Evolutionary conservation across 2,329 filamentous ascomycete species (phyloP).

Genomic region (Nemania serpens): DNA sequence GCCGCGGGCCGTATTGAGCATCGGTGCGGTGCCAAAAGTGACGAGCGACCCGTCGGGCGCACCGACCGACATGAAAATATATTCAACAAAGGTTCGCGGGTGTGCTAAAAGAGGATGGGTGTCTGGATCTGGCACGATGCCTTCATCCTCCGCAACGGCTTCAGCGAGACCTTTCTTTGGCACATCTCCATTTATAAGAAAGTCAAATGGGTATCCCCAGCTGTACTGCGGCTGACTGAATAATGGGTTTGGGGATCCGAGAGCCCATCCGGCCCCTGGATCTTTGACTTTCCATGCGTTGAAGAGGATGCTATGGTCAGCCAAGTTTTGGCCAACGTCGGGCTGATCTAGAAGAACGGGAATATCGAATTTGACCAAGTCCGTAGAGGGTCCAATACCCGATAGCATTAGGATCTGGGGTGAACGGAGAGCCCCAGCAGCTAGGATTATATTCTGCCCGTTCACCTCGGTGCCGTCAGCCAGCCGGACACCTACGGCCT

Average conservation of each 20-base stretch:
- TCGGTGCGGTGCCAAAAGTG: conserved; percentile 26
- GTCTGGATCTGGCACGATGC: conserved; percentile 37
- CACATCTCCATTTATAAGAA: conserved; percentile 41
- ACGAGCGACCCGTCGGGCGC: conserved; percentile 22
- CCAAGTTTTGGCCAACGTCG: background rate
- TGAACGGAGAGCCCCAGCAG: conserved; percentile 9
- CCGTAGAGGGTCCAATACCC: background rate
- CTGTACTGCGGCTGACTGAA: conserved; percentile 44
- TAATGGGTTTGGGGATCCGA: conserved; percentile 43
- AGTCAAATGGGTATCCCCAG: conserved; percentile 45
- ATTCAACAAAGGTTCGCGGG: conserved; percentile 23
- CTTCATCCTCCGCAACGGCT: conserved; percentile 44
- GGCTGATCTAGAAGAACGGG: conserved; percentile 4
- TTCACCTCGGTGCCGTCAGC: background rate
- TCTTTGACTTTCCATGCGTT: conserved; percentile 7
- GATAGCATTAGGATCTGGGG: conserved; percentile 15
- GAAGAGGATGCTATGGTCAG: background rate
- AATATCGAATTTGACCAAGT: background rate
- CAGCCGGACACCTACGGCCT: background rate
- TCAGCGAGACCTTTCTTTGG: conserved; percentile 37
- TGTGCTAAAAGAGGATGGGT: conserved; percentile 41
- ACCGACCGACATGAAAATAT: conserved; percentile 22
- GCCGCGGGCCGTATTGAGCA: conserved; percentile 39
- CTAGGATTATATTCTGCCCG: conserved; percentile 22
- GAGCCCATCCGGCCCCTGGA: conserved; percentile 32